A percentile compares a stretch with the other conserved stretches of the same genome.
phyloP scores from a whole-genome alignment of 78 protist genomes.

The Planoprotostelium fungivorum region DNA sequence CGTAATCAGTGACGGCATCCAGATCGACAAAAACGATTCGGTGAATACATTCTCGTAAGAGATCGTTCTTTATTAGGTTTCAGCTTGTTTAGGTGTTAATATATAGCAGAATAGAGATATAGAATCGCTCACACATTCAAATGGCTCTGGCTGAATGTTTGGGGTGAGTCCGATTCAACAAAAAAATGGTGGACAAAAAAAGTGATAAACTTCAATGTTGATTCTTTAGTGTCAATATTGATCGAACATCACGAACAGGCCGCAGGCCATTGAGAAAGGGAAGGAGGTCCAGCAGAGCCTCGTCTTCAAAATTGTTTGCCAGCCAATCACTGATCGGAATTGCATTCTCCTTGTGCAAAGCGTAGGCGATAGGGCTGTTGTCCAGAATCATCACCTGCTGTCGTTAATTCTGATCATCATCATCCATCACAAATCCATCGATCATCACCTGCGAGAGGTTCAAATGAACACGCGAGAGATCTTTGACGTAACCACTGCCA shows the following conservation, averaged over 20 bases:
- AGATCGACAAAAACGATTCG: too few relatives aligned
- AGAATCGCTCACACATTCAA: too few relatives aligned
- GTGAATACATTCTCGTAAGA: too few relatives aligned
- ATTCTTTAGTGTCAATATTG: slow-evolving; percentile 37
- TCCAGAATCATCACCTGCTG: slow-evolving; percentile 63
- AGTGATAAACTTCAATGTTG: too few relatives aligned
- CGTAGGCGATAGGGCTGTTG: slow-evolving; percentile 70
- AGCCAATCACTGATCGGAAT: slow-evolving; percentile 68
- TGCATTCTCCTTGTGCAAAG: slow-evolving; percentile 65
- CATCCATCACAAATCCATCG: too few relatives aligned
- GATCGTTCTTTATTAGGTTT: too few relatives aligned
- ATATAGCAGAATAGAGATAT: too few relatives aligned
- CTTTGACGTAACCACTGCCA: slow-evolving; percentile 64
- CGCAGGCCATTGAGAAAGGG: slow-evolving; percentile 69
- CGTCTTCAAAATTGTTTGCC: slow-evolving; percentile 56
- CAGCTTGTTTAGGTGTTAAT: too few relatives aligned
- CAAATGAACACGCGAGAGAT: slow-evolving; percentile 39
- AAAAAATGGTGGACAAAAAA: too few relatives aligned
- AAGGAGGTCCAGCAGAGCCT: slow-evolving; percentile 53
- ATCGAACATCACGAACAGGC: slow-evolving; percentile 68
- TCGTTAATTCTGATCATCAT: slow-evolving; percentile 54
- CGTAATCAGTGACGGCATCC: too few relatives aligned
- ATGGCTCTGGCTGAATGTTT: too few relatives aligned
- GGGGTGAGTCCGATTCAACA: too few relatives aligned
- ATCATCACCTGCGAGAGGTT: neutral